Evolutionary conservation across 139 green algal genomes (phyloP).

Genomic region (Coccomyxa sp.): DNA sequence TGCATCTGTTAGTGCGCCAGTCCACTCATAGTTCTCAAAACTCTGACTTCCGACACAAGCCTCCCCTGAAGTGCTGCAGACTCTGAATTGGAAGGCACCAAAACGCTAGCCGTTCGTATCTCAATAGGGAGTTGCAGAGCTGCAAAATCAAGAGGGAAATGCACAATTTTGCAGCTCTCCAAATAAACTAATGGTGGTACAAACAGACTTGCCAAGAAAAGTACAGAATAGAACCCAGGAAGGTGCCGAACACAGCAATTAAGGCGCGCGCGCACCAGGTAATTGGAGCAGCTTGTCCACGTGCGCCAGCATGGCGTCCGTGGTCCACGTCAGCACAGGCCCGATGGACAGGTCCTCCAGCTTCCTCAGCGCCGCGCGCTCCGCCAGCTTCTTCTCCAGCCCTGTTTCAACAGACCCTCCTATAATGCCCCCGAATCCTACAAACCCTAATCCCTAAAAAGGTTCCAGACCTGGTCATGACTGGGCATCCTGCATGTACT

Average conservation of each 20-base stretch:
- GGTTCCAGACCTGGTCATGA: too few species aligned
- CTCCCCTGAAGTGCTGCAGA: too few species aligned
- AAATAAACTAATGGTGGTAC: neutral
- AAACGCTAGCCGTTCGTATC: too few species aligned
- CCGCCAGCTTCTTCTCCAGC: conserved; percentile 65
- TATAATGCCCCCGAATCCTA: too few species aligned
- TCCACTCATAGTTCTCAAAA: too few species aligned
- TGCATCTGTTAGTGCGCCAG: too few species aligned
- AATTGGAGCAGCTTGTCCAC: conserved; percentile 70
- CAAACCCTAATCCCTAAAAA: conserved; percentile 18
- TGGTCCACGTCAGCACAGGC: conserved; percentile 90
- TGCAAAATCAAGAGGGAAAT: too few species aligned
- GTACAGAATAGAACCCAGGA: neutral
- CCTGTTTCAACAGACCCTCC: too few species aligned
- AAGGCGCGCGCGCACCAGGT: conserved; percentile 45
- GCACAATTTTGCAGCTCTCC: neutral
- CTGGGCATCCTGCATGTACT: too few species aligned
- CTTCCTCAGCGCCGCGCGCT: conserved; percentile 50
- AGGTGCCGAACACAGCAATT: neutral
- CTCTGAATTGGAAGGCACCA: too few species aligned
- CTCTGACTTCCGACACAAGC: too few species aligned
- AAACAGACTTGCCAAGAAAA: neutral
- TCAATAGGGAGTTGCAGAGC: too few species aligned
- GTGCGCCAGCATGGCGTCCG: conserved; percentile 77
- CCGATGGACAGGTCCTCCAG: conserved; percentile 87